Base-by-base conservation (phyloP, 441 rosid genomes). In the Heliophila coronopifolia region DNA sequence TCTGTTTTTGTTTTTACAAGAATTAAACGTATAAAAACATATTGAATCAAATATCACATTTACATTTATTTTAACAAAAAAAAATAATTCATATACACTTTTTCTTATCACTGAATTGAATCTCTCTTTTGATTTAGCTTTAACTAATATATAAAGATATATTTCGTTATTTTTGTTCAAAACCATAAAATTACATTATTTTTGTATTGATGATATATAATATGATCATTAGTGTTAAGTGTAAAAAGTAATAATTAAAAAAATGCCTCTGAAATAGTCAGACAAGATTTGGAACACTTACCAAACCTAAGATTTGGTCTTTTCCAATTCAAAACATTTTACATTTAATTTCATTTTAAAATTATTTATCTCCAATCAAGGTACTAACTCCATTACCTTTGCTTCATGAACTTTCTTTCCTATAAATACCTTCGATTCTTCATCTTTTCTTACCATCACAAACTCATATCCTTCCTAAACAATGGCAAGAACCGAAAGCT, bases 241-340 rank as follows among this genome's bases (percentile, higher is more conserved):
- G n/a, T n/a, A 26, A 26, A 41, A 58, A 19, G n/a, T 30, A 48
- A 6, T 59, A 35, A 13, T 35, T 26, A 35, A 4, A 3, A 26
- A 61, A 52, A 14, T 9, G 17, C 28, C 4, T 33, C 41, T 53
- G 60, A 61, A 53, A 22, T 44, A 35, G 59, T 61, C 67, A 61
- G 25, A 20, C 28, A 44, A 37, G 52, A 38, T 9, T 33, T 50
- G 31, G 20, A 50, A 32, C 26, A 42, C 26, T 60, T 50, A 61
- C 55, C 54, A 45, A 37, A 53, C 42, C 42, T 17, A 53, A 9
- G 54, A 45, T 53, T 37, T 53, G 16, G 60, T 53, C 59, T 44
- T 35, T 26, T 27, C 16, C 18, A 30, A 14, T 61, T 45, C 35
- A 61, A 53, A 37, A 30, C 6, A 22, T 25, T 9, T 9, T 12